A percentile compares a stretch with the other conserved stretches of the same genome.
Evolutionary conservation across 2,329 filamentous ascomycete genomes (phyloP).

Genomic region (Endocalyx cinctus): DNA sequence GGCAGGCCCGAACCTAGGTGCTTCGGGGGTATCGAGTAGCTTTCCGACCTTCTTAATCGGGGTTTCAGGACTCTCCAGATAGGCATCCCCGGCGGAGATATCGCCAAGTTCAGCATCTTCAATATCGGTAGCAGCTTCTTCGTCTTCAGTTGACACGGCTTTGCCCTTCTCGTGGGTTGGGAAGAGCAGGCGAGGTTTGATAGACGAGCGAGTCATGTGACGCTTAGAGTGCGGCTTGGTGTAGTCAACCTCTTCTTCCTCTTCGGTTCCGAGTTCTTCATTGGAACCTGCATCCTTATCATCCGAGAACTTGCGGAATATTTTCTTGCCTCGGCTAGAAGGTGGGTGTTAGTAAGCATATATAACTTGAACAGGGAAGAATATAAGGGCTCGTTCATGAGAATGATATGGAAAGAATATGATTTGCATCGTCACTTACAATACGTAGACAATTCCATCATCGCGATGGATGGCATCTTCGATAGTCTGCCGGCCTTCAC

Average conservation of each 20-base stretch:
- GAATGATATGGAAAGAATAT: no score
- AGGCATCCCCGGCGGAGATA: conserved; percentile 31
- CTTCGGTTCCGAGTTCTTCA: conserved; percentile 3
- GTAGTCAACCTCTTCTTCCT: conserved; percentile 22
- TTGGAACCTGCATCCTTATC: conserved; percentile 30
- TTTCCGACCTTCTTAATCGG: conserved; percentile 28
- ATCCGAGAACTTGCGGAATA: conserved; percentile 64
- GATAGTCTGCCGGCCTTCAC: conserved; percentile 54
- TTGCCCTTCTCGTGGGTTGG: conserved; percentile 47
- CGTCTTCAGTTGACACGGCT: conserved; percentile 44
- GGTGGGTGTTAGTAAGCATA: conserved; percentile 12
- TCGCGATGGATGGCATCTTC: conserved; percentile 60
- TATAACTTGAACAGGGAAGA: no score
- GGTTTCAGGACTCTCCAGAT: conserved; percentile 33
- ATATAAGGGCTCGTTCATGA: no score
- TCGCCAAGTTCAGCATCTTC: conserved; percentile 43
- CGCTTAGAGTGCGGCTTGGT: conserved; percentile 26
- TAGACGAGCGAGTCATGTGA: conserved; percentile 58
- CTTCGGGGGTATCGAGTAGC: conserved; percentile 46
- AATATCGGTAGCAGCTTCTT: conserved; percentile 56
- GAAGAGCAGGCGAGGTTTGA: conserved; percentile 71
- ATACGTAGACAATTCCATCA: conserved; percentile 71
- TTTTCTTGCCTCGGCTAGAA: conserved; percentile 69
- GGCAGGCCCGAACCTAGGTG: conserved; percentile 50
- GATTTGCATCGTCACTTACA: no score